Conservation (phyloP, 2,329 filamentous ascomycete species). For the Neofusicoccum laricinum region DNA sequence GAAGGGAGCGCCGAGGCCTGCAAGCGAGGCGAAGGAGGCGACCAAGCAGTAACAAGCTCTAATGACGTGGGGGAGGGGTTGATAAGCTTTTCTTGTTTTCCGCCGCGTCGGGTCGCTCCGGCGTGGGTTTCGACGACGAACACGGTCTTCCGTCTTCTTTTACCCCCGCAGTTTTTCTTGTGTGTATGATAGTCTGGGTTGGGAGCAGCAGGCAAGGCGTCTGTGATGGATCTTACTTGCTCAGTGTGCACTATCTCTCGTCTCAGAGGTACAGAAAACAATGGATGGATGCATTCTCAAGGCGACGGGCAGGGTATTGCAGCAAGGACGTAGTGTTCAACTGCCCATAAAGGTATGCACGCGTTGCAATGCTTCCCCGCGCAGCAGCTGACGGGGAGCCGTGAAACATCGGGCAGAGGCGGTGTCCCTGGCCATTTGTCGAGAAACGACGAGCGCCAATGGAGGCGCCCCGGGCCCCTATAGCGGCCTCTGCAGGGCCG, state of each 20-base stretch:
- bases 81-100: constrained; percentile 12
- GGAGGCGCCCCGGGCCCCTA: not conserved
- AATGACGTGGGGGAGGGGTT: constrained; percentile 7
- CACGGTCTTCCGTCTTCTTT: constrained; percentile 9
- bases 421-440: not conserved
- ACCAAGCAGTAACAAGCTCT: constrained; percentile 24
- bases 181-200: constrained; percentile 6
- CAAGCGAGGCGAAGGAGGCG: constrained; percentile 37
- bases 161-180: not conserved
- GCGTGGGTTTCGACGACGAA: constrained; percentile 3
- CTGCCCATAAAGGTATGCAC: too few species aligned
- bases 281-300: not conserved
- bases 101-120: constrained; percentile 3
- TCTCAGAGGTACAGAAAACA: not conserved
- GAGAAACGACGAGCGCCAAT: not conserved
- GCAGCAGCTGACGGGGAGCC: not conserved
- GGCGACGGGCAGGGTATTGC: not conserved
- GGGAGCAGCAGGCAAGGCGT: constrained; percentile 10
- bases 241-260: not conserved
- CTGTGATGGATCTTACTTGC: not conserved
- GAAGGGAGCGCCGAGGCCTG: constrained; percentile 34
- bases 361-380: not conserved
- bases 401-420: not conserved
- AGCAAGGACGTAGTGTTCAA: not conserved
- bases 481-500: not conserved